Conservation (phyloP, 257 asterid species). For the Striga asiatica region DNA sequence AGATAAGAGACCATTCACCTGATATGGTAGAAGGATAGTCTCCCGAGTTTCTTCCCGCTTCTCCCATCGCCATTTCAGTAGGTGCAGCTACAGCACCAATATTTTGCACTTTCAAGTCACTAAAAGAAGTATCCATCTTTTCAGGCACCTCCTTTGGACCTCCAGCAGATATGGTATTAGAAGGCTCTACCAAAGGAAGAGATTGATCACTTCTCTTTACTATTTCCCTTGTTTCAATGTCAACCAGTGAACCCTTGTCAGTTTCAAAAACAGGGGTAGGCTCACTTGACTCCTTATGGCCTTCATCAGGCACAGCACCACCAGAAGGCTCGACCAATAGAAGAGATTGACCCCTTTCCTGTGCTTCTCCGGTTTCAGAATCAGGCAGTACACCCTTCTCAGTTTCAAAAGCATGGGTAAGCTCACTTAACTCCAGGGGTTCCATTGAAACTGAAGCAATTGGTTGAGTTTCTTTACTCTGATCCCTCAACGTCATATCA, state of each 20-base stretch:
- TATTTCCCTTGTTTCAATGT: slow-evolving; percentile 23
- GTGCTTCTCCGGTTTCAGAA: slow-evolving; percentile 22
- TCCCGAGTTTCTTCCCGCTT: slow-evolving; percentile 14
- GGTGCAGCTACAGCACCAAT: slow-evolving; percentile 27
- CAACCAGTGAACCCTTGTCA: slow-evolving; percentile 15
- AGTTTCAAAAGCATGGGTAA: slow-evolving; percentile 18
- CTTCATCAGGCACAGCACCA: slow-evolving; percentile 21
- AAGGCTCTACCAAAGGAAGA: slow-evolving; percentile 21
- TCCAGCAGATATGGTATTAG: slow-evolving; percentile 24
- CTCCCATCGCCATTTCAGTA: slow-evolving; percentile 25
- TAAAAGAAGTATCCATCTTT: slow-evolving; percentile 18
- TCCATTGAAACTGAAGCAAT: slow-evolving; percentile 12
- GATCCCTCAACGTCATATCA: slow-evolving; percentile 21
- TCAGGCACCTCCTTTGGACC: slow-evolving; percentile 18
- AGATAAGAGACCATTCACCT: slow-evolving; percentile 20
- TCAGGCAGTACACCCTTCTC: slow-evolving; percentile 15
- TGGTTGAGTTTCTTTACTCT: slow-evolving; percentile 20
- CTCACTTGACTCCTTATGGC: slow-evolving; percentile 18
- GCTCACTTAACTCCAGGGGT: slow-evolving; percentile 15
- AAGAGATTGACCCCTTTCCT: slow-evolving; percentile 20
- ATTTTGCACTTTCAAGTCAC: slow-evolving; percentile 21
- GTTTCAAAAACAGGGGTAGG: slow-evolving; percentile 18
- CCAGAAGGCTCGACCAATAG: slow-evolving; percentile 24
- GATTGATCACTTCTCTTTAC: slow-evolving; percentile 18
- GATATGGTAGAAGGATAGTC: slow-evolving; percentile 18